Evolutionary conservation across 2,329 filamentous ascomycete species (phyloP).

Genomic region (Diaporthe destruens): DNA sequence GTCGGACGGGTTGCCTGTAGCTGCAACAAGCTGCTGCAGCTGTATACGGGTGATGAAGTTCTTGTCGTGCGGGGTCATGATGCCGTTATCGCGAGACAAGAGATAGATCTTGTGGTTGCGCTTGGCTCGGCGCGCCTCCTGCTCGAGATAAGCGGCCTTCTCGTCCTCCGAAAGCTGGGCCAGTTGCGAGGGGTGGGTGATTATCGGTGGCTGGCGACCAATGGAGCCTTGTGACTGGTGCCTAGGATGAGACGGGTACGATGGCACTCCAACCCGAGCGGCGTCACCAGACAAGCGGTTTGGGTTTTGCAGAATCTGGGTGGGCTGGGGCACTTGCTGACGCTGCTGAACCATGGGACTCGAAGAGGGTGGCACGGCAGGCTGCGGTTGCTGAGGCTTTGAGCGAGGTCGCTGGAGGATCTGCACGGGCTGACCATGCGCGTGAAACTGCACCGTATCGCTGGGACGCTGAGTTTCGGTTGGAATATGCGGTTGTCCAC

Average conservation of each 20-base stretch:
- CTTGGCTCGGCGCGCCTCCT: slow-evolving; percentile 95
- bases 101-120: slow-evolving; percentile 98
- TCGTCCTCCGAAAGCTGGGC: slow-evolving; percentile 86
- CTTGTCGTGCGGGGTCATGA: slow-evolving; percentile 99
- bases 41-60: slow-evolving; percentile 99
- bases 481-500: slow-evolving; percentile 37
- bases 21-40: slow-evolving; percentile 93
- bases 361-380: slow-evolving; percentile 43
- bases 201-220: slow-evolving; percentile 65
- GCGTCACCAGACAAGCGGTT: slow-evolving; percentile 71
- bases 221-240: slow-evolving; percentile 66
- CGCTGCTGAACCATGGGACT: slow-evolving; percentile 48
- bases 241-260: slow-evolving; percentile 46
- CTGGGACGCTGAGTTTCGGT: slow-evolving; percentile 49
- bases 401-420: slow-evolving; percentile 68
- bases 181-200: slow-evolving; percentile 78
- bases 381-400: slow-evolving; percentile 48
- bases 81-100: slow-evolving; percentile 90
- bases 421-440: slow-evolving; percentile 64
- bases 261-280: slow-evolving; percentile 51
- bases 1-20: slow-evolving; percentile 88
- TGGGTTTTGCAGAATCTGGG: slow-evolving; percentile 85
- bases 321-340: slow-evolving; percentile 62
- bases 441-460: slow-evolving; percentile 49
- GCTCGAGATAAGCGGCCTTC: slow-evolving; percentile 83